Conservation (phyloP, 2,329 filamentous ascomycete species). For the Claviceps humidiphila region DNA sequence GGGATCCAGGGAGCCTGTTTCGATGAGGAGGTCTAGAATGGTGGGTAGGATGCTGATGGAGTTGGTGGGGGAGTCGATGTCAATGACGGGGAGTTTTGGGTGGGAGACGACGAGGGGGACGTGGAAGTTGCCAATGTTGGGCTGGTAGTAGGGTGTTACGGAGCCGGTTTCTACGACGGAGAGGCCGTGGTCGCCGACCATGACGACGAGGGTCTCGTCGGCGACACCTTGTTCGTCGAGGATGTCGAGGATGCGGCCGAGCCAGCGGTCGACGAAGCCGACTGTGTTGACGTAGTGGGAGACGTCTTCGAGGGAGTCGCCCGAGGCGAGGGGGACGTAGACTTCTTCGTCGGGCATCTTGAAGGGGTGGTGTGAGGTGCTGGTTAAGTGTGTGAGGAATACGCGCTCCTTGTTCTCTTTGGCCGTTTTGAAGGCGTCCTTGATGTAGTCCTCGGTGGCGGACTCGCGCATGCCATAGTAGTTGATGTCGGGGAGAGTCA, state of each 20-base stretch:
- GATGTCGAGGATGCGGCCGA: slow-evolving; percentile 18
- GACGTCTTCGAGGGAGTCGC: slow-evolving; percentile 16
- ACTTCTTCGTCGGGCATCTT: slow-evolving; percentile 16
- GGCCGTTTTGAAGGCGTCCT: slow-evolving; percentile 17
- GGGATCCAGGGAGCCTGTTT: slow-evolving; percentile 18
- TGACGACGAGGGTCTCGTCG: slow-evolving; percentile 19
- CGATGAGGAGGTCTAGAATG: slow-evolving; percentile 21
- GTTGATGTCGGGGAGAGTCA: slow-evolving; percentile 19
- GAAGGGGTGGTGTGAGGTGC: slow-evolving; percentile 23
- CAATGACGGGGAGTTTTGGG: slow-evolving; percentile 18
- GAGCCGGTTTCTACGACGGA: slow-evolving; percentile 19
- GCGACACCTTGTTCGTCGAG: slow-evolving; percentile 18
- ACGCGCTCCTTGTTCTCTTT: slow-evolving; percentile 18
- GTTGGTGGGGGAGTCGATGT: slow-evolving; percentile 19
- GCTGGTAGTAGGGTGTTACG: slow-evolving; percentile 20
- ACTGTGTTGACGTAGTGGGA: slow-evolving; percentile 21
- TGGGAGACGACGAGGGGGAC: slow-evolving; percentile 22
- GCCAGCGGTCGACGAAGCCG: slow-evolving; percentile 20
- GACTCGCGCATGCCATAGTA: slow-evolving; percentile 22
- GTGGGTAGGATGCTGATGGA: slow-evolving; percentile 21
- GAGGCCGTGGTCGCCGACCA: slow-evolving; percentile 20
- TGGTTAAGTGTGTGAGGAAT: slow-evolving; percentile 23
- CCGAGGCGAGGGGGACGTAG: slow-evolving; percentile 14
- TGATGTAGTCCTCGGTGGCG: slow-evolving; percentile 19
- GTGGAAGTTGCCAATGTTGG: slow-evolving; percentile 20